A percentile compares a stretch with the other conserved stretches of the same genome.
Conservation (phyloP, 371 early-diverging fungal genomes). For the Syncephalastrum sp. region DNA sequence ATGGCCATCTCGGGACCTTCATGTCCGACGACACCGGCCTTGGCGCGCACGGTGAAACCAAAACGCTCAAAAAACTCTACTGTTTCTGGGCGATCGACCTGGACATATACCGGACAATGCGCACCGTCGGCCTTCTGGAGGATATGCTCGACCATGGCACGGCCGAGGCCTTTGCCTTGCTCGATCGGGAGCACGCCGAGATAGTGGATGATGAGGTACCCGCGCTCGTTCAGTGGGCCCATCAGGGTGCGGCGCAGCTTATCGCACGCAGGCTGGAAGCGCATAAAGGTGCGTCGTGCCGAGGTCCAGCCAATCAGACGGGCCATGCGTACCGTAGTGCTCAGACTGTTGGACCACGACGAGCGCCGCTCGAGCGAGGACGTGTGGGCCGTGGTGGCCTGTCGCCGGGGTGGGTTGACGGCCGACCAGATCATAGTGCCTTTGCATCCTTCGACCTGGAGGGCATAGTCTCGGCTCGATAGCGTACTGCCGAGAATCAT, state of each 20-base stretch:
- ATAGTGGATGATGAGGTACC: slow-evolving; percentile 28
- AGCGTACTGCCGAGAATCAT: slow-evolving; percentile 28
- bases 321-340: slow-evolving; percentile 27
- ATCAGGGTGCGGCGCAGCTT: slow-evolving; percentile 31
- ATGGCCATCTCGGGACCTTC: slow-evolving; percentile 16
- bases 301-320: slow-evolving; percentile 27
- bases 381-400: slow-evolving; percentile 12
- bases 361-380: slow-evolving; percentile 11
- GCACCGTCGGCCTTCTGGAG: slow-evolving; percentile 61
- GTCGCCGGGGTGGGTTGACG: not conserved
- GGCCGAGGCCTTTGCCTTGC: slow-evolving; percentile 36
- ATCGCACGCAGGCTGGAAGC: slow-evolving; percentile 32
- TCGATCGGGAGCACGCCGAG: slow-evolving; percentile 40
- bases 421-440: slow-evolving; percentile 34
- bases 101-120: slow-evolving; percentile 86
- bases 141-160: slow-evolving; percentile 30
- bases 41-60: slow-evolving; percentile 28
- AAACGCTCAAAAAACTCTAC: slow-evolving; percentile 56
- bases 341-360: slow-evolving; percentile 21
- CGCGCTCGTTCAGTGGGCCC: slow-evolving; percentile 5
- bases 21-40: slow-evolving; percentile 14
- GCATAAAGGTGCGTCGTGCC: slow-evolving; percentile 28
- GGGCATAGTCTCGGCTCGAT: slow-evolving; percentile 36
- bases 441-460: slow-evolving; percentile 44
- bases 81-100: slow-evolving; percentile 86